Percentiles rank a stretch among this genome's conserved stretches.
phyloP scores from a whole-genome alignment of 495 filamentous ascomycete species.

The Xylaria castorea region DNA sequence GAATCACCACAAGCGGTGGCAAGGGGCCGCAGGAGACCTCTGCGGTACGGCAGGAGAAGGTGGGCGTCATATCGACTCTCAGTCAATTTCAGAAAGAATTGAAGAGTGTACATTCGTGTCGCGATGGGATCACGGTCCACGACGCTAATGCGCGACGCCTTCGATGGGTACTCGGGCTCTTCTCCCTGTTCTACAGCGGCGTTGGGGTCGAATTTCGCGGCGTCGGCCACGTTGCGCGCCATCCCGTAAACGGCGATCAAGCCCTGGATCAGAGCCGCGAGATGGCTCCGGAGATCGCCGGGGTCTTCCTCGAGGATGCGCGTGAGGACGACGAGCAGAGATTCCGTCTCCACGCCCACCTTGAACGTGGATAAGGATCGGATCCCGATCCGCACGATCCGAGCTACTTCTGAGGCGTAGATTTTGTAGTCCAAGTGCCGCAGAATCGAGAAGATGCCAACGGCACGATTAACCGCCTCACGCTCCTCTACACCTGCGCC shows the following conservation, averaged over 20 bases:
- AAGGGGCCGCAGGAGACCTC: conserved; percentile 47
- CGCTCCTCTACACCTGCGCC: conserved; percentile 24
- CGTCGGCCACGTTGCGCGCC: conserved; percentile 28
- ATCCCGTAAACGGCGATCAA: conserved; percentile 39
- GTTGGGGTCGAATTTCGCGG: conserved; percentile 13
- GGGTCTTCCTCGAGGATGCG: conserved; percentile 48
- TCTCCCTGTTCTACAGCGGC: background rate
- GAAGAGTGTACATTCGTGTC: conserved; percentile 47
- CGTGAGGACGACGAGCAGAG: conserved; percentile 48
- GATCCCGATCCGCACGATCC: conserved; percentile 48
- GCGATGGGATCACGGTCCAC: conserved; percentile 23
- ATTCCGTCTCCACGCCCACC: conserved; percentile 36
- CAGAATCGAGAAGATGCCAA: conserved; percentile 46
- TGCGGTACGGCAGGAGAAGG: conserved; percentile 43
- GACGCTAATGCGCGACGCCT: background rate
- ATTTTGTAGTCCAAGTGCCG: conserved; percentile 48
- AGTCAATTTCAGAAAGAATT: conserved; percentile 49
- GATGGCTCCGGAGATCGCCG: conserved; percentile 42
- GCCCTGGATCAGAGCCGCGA: conserved; percentile 46
- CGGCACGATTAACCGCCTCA: conserved; percentile 32
- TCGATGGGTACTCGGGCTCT: background rate
- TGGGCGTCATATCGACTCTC: conserved; percentile 46
- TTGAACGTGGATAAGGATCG: conserved; percentile 40
- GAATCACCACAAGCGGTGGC: conserved; percentile 52
- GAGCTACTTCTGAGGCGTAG: conserved; percentile 48